Conservation (phyloP, 805 yeast species). For the Isabelozyma pseudorhagii region DNA sequence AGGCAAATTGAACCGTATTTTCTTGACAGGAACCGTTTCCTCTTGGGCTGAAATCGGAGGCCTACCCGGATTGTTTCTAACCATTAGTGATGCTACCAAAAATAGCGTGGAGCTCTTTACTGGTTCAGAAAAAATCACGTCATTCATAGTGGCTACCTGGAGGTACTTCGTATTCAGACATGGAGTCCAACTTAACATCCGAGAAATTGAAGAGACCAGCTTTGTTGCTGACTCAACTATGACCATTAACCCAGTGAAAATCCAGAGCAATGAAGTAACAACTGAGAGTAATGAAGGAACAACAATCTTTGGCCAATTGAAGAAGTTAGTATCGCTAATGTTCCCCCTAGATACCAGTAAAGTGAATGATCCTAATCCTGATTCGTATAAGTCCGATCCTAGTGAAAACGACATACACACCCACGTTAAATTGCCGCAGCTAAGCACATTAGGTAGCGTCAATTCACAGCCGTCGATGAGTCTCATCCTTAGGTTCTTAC, state of each 20-base stretch:
- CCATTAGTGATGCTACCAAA: constrained; percentile 76
- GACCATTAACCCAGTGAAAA: constrained; percentile 35
- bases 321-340: constrained; percentile 48
- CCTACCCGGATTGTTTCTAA: constrained; percentile 81
- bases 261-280: constrained; percentile 4
- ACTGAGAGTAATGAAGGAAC: constrained; percentile 1
- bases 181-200: constrained; percentile 51
- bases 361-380: constrained; percentile 36
- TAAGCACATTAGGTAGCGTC: constrained; percentile 18
- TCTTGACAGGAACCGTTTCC: constrained; percentile 68
- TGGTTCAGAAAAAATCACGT: constrained; percentile 27
- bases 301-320: constrained; percentile 13
- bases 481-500: constrained; percentile 64
- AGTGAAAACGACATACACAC: constrained; percentile 36
- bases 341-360: constrained; percentile 50
- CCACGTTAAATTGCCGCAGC: constrained; percentile 30
- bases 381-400: constrained; percentile 35
- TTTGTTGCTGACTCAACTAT: constrained; percentile 35
- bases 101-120: constrained; percentile 53
- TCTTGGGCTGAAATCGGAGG: constrained; percentile 87
- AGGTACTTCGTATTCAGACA: constrained; percentile 80
- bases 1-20: constrained; percentile 60
- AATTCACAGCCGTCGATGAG: constrained; percentile 49
- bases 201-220: constrained; percentile 25
- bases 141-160: constrained; percentile 74